Evolutionary conservation across 345 rosid genomes (phyloP).

Genomic region (Pugionium dolabratum): DNA sequence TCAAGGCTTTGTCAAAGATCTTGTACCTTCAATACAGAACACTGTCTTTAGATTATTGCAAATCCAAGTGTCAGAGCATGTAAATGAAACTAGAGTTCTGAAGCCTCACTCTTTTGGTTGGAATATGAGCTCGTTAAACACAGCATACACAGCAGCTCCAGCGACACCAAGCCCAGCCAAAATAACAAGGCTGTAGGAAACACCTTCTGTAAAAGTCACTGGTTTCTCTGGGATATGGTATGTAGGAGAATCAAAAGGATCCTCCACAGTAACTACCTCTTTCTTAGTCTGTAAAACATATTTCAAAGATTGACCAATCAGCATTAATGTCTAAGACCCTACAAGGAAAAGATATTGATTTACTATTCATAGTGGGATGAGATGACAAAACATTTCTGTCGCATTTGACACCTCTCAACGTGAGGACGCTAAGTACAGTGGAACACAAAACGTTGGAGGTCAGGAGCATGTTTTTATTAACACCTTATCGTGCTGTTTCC

Average conservation of each 20-base stretch:
- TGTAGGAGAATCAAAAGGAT: constrained; percentile 96
- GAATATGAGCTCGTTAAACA: constrained; percentile 86
- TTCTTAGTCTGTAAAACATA: constrained; percentile 59
- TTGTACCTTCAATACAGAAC: constrained; percentile 59
- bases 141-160: constrained; percentile 86
- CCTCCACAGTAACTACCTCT: constrained; percentile 84
- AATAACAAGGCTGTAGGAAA: constrained; percentile 84
- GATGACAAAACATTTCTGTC: constrained; percentile 8
- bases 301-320: constrained; percentile 12
- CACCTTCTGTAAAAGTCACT: constrained; percentile 90
- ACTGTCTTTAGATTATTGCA: constrained; percentile 13
- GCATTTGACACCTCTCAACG: neutral
- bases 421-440: neutral
- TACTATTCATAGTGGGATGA: neutral
- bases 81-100: constrained; percentile 20
- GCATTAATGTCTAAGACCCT: constrained; percentile 9
- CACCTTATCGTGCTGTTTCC: constrained; percentile 60
- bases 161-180: constrained; percentile 94
- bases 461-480: constrained; percentile 16
- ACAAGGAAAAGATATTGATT: constrained; percentile 4
- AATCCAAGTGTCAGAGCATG: constrained; percentile 14
- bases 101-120: constrained; percentile 87
- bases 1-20: constrained; percentile 79
- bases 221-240: constrained; percentile 95
- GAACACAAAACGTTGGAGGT: neutral